phyloP scores from a whole-genome alignment of 805 yeast genomes.

The Debaryomyces hansenii region DNA sequence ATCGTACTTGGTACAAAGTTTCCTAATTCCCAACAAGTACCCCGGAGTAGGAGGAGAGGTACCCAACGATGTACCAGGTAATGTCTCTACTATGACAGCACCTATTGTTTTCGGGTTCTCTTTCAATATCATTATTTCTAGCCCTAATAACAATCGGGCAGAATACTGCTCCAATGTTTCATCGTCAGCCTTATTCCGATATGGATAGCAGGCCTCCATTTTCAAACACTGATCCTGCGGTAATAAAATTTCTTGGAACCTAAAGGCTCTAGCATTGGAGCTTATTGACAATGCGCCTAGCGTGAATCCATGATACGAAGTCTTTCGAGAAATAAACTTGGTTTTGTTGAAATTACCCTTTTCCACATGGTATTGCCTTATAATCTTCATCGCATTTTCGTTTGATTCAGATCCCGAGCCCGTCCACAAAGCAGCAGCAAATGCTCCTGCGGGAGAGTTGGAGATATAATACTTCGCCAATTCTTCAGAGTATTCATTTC shows the following conservation, averaged over 20 bases:
- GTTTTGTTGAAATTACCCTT: conserved; percentile 21
- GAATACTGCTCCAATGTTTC: conserved; percentile 23
- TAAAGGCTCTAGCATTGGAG: conserved; percentile 14
- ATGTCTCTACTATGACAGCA: conserved; percentile 24
- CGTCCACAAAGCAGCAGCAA: conserved; percentile 42
- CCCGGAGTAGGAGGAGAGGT: conserved; percentile 27
- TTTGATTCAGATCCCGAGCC: conserved; percentile 31
- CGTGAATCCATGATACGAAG: conserved; percentile 29
- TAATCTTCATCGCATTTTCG: conserved; percentile 27
- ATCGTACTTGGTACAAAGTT: conserved; percentile 31
- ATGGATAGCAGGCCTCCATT: conserved; percentile 24
- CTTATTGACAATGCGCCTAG: conserved; percentile 26
- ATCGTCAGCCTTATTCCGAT: conserved; percentile 25
- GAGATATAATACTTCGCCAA: conserved; percentile 29
- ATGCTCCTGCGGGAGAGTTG: conserved; percentile 44
- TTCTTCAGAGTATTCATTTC: conserved; percentile 22
- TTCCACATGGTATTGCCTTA: conserved; percentile 25
- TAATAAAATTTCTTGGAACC: conserved; percentile 22
- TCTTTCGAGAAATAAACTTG: conserved; percentile 24
- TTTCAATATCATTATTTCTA: conserved; percentile 21
- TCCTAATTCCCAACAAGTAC: conserved; percentile 26
- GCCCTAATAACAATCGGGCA: conserved; percentile 18
- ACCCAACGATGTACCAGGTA: conserved; percentile 29
- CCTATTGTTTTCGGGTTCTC: conserved; percentile 31
- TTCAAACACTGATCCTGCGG: conserved; percentile 18